Base-by-base conservation (phyloP, 257 asterid species). In the Ehretia macrophylla region DNA sequence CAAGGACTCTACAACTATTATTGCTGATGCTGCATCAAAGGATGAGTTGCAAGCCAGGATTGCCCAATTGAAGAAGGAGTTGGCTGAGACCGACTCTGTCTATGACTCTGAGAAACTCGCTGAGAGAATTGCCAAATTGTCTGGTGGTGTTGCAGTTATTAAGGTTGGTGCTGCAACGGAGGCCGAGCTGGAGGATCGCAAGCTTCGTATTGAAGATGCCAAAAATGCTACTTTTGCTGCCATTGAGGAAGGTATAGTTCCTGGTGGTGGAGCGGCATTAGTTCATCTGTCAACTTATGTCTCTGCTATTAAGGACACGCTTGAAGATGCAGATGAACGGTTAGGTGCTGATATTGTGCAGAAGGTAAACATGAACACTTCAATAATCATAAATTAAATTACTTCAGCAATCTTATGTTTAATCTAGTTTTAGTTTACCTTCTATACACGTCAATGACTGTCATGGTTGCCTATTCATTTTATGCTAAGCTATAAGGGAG, bases 151-250 rank as follows among this genome's bases (percentile, higher is more conserved):
- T 56, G 99, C 99, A 8, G 97, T 89, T 13, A 89, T 93, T 46
- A 93, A 93, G 72, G 99, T 93, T 8, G 99, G 97, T 38, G 99
- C 99, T 56, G 99, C 99, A 12, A 93, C 99, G 0, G 97, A 93
- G 71, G 68, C 97, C 0, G 97, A 93, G 73, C 96, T 93, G 2
- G 99, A 93, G 81, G 99, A 93, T 79, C 85, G 92, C 21, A 89
- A 89, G 57, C 95, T 93, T 21, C 83, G 97, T 17, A 79, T 93
- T 57, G 99, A 93, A 75, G 99, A 93, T 77, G 99, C 99, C 53
- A 93, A 89, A 65, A 93, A 93, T 72, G 99, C 97, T 3, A 93
- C 99, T 5, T 93, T 93, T 75, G 99, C 97, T 67, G 99, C 97
- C 49, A 93, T 93, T 51, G 99, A 93, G 79, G 99, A 93, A 79